Conservation (phyloP, 352 stramenopile genomes). For the Phytopythium vexans region DNA sequence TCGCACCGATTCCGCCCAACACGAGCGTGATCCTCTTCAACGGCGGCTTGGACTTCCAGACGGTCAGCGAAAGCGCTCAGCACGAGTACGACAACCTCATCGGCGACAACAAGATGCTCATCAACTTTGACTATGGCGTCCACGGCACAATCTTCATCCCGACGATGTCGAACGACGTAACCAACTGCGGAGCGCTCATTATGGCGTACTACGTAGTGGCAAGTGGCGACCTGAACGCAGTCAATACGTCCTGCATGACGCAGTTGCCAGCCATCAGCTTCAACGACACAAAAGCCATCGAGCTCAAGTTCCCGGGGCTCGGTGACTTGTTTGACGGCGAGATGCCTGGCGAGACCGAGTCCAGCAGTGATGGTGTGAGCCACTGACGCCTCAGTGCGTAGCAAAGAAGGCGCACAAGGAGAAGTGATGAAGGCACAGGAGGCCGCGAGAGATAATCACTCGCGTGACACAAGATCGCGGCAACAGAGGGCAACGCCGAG, state of each 20-base stretch:
- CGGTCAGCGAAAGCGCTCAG: conserved; percentile 12
- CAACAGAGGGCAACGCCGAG: no score
- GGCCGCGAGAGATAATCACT: no score
- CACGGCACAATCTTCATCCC: conserved; percentile 28
- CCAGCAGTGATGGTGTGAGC: no score
- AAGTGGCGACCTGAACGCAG: conserved; percentile 17
- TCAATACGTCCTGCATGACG: conserved; percentile 37
- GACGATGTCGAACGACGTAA: conserved; percentile 22
- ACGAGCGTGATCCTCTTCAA: conserved; percentile 31
- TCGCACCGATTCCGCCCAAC: conserved; percentile 13
- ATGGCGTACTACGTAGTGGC: conserved; percentile 29
- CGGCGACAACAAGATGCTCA: conserved; percentile 29
- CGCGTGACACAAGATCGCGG: no score
- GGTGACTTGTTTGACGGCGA: conserved; percentile 3
- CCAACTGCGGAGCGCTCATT: conserved; percentile 28
- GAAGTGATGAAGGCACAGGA: no score
- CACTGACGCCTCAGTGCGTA: no score
- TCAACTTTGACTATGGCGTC: conserved; percentile 43
- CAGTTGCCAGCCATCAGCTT: conserved; percentile 21
- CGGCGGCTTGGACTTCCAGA: conserved; percentile 27
- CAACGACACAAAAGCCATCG: conserved; percentile 11
- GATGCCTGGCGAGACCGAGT: not conserved
- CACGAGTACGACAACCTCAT: conserved; percentile 14
- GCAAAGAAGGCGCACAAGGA: no score
- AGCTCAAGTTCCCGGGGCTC: not conserved